phyloP scores from a whole-genome alignment of 768 basidiomycete genomes.

The Suillus fuscotomentosus region DNA sequence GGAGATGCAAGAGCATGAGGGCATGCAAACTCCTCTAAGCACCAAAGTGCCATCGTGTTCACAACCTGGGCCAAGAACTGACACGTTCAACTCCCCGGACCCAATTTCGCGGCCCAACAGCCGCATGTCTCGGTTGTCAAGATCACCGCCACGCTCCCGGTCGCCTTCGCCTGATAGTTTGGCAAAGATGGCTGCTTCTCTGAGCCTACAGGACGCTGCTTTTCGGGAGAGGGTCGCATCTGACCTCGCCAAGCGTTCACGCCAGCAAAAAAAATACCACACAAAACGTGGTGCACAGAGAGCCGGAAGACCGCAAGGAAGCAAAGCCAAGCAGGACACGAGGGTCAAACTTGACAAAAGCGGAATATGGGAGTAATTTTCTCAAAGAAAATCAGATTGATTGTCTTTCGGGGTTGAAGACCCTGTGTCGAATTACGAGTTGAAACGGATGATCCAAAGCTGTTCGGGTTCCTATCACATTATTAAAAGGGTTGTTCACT shows the following conservation, averaged over 20 bases:
- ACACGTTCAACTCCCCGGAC: slow-evolving; percentile 5
- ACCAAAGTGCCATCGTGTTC: slow-evolving; percentile 8
- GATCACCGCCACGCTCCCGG: slow-evolving; percentile 53
- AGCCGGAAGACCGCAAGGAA: slow-evolving; percentile 71
- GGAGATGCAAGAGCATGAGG: not conserved
- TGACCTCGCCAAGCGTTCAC: slow-evolving; percentile 61
- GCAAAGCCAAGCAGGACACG: slow-evolving; percentile 81
- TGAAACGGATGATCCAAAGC: not conserved
- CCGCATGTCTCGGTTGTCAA: slow-evolving; percentile 43
- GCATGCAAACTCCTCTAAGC: slow-evolving; percentile 2
- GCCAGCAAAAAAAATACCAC: slow-evolving; percentile 75
- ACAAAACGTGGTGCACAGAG: slow-evolving; percentile 64
- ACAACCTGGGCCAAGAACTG: slow-evolving; percentile 9
- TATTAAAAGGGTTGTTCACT: not conserved
- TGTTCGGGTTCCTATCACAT: not conserved
- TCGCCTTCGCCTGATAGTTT: slow-evolving; percentile 43
- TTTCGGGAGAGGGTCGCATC: slow-evolving; percentile 61
- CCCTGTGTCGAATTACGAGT: too few relatives aligned
- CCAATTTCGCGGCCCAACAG: slow-evolving; percentile 26
- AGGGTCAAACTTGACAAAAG: slow-evolving; percentile 59
- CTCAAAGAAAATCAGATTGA: too few relatives aligned
- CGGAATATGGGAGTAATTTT: slow-evolving; percentile 56
- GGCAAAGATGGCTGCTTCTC: slow-evolving; percentile 40
- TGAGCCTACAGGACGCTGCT: slow-evolving; percentile 35
- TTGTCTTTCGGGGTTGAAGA: too few relatives aligned